A percentile compares a stretch with the other conserved stretches of the same genome.
Evolutionary conservation across 1,139 yeast species (phyloP).

Genomic region (Torulaspora globosa): DNA sequence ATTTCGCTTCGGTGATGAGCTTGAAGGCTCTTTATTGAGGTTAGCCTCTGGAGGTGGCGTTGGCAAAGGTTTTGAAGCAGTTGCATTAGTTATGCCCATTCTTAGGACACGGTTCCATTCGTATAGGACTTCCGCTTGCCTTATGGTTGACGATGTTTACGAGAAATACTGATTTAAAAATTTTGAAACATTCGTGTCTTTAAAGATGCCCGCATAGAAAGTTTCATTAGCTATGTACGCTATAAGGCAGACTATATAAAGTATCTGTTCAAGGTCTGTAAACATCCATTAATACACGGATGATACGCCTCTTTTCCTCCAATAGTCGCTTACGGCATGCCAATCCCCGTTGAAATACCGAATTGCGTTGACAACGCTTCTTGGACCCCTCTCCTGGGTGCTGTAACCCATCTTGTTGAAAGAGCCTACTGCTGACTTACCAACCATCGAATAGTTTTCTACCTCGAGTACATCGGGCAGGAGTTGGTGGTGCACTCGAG

Average conservation of each 20-base stretch:
- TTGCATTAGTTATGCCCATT: constrained; percentile 15
- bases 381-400: constrained; percentile 37
- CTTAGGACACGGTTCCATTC: constrained; percentile 1
- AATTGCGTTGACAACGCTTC: constrained; percentile 50
- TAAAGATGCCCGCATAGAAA: constrained; percentile 6
- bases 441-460: constrained; percentile 48
- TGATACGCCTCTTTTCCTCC: constrained; percentile 50
- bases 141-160: constrained; percentile 2
- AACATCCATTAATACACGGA: constrained; percentile 18
- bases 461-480: constrained; percentile 65
- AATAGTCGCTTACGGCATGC: constrained; percentile 54
- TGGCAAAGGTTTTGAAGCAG: constrained; percentile 20
- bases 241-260: not conserved
- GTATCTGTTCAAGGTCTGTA: not conserved
- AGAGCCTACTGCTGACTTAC: constrained; percentile 34
- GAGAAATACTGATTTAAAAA: not conserved
- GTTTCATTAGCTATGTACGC: not conserved
- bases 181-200: constrained; percentile 5
- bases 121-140: constrained; percentile 1
- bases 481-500: constrained; percentile 85
- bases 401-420: constrained; percentile 44
- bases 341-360: constrained; percentile 41
- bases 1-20: constrained; percentile 4
- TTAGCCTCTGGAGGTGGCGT: constrained; percentile 13
- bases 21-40: not conserved